These are phyloP conservation scores for Sarcodon aspratus DNA, from an alignment of 768 basidiomycete species.

Conservation along the genomic window DNA sequence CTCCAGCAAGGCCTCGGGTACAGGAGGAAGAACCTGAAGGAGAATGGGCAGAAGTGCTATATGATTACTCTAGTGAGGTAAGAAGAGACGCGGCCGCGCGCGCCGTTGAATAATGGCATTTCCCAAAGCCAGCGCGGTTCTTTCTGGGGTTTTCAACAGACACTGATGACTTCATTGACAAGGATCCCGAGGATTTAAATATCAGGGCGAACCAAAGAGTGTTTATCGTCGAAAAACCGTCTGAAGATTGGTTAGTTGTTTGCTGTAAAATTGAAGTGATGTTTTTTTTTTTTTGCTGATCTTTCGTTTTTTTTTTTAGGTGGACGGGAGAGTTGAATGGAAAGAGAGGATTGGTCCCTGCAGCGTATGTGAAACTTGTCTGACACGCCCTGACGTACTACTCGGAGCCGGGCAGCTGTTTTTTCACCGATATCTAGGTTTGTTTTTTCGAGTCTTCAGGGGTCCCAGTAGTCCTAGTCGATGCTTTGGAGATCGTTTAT, in stretches of 20 bases:
- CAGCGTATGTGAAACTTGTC: conserved; percentile 17
- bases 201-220: conserved; percentile 47
- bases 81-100: conserved; percentile 4
- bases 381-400: background rate
- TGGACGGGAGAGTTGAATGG: conserved; percentile 18
- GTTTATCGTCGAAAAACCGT: conserved; percentile 52
- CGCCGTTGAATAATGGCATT: background rate
- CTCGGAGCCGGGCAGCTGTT: too few relatives aligned
- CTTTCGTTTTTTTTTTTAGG: conserved; percentile 7
- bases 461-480: too few relatives aligned
- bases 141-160: background rate
- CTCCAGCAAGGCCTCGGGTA: conserved; percentile 21
- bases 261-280: background rate
- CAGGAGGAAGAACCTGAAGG: conserved; percentile 32
- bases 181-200: conserved; percentile 63
- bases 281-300: background rate
- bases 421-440: too few relatives aligned
- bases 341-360: conserved; percentile 16
- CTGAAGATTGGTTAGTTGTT: conserved; percentile 59
- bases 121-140: background rate
- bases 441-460: too few relatives aligned
- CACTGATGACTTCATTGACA: conserved; percentile 1
- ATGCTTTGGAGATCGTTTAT: too few relatives aligned
- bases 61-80: conserved; percentile 63
- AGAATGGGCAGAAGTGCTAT: conserved; percentile 72